Evolutionary conservation across 2,329 filamentous ascomycete species (phyloP).

Genomic region (Claviceps digitariae): DNA sequence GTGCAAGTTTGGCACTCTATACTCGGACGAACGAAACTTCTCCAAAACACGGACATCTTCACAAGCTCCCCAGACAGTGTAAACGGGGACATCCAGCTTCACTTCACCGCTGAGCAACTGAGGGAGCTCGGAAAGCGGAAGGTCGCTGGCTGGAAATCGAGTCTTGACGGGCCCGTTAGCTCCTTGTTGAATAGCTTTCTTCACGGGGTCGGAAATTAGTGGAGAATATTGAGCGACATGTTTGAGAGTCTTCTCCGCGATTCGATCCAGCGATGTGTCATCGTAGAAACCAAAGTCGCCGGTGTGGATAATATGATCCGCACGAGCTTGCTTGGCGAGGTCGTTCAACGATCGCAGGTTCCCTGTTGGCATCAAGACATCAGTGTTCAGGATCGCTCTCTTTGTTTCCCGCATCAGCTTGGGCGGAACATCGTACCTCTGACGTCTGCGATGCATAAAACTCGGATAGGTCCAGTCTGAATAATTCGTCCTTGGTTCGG

Average conservation of each 20-base stretch:
- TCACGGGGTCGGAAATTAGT: constrained; percentile 66
- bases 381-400: neutral
- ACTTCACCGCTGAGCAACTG: constrained; percentile 77
- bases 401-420: neutral
- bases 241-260: constrained; percentile 97
- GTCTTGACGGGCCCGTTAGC: constrained; percentile 72
- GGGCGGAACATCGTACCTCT: constrained; percentile 35
- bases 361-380: constrained; percentile 41
- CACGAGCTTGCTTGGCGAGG: constrained; percentile 83
- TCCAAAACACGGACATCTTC: constrained; percentile 96
- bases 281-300: constrained; percentile 99
- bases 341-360: constrained; percentile 94
- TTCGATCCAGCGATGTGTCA: constrained; percentile 85
- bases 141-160: constrained; percentile 65
- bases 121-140: constrained; percentile 85
- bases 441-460: constrained; percentile 60
- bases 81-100: constrained; percentile 90
- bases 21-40: constrained; percentile 94
- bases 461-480: constrained; percentile 50
- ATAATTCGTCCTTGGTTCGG: constrained; percentile 55
- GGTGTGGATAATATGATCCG: constrained; percentile 96
- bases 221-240: constrained; percentile 98
- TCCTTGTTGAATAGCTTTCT: constrained; percentile 51
- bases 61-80: constrained; percentile 97
- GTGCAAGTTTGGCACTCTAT: constrained; percentile 93